A percentile compares a stretch with the other conserved stretches of the same genome.
phyloP scores from a whole-genome alignment of 2,329 filamentous ascomycete species.

The Magnaporthiopsis incrustans region DNA sequence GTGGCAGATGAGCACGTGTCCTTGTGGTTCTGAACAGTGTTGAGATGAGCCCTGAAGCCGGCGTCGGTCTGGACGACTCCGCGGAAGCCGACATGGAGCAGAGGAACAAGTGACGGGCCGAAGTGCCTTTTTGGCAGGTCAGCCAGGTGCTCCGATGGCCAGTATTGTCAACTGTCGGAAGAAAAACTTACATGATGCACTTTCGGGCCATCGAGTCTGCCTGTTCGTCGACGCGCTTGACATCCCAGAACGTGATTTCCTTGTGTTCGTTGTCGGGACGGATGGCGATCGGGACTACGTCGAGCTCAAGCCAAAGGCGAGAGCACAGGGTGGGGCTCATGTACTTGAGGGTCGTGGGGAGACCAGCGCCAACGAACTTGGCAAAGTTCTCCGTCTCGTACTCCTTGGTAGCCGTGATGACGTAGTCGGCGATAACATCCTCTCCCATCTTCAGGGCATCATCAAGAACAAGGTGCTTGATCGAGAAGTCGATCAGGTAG shows the following conservation, averaged over 20 bases:
- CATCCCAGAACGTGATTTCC: slow-evolving; percentile 37
- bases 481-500: slow-evolving; percentile 66
- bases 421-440: slow-evolving; percentile 48
- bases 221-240: slow-evolving; percentile 65
- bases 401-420: slow-evolving; percentile 45
- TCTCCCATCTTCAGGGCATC: slow-evolving; percentile 29
- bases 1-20: slow-evolving; percentile 53
- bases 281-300: slow-evolving; percentile 66
- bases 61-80: slow-evolving; percentile 66
- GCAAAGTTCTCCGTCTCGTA: slow-evolving; percentile 60
- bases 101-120: slow-evolving; percentile 61
- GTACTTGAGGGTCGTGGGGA: slow-evolving; percentile 51
- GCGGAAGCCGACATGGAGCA: slow-evolving; percentile 58
- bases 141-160: slow-evolving; percentile 6
- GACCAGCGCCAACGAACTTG: slow-evolving; percentile 69
- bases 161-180: too few relatives aligned
- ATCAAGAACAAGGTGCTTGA: slow-evolving; percentile 46
- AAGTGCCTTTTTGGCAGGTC: slow-evolving; percentile 45
- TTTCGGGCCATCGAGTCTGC: slow-evolving; percentile 76
- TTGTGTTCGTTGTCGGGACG: slow-evolving; percentile 36
- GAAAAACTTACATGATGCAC: slow-evolving; percentile 55
- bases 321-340: slow-evolving; percentile 59
- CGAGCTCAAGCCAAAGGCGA: slow-evolving; percentile 66
- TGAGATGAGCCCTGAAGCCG: slow-evolving; percentile 54
- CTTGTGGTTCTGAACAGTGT: slow-evolving; percentile 47